Evolutionary conservation across 73 alveolate genomes (phyloP).

Genomic region (Tetrahymena thermophila): DNA sequence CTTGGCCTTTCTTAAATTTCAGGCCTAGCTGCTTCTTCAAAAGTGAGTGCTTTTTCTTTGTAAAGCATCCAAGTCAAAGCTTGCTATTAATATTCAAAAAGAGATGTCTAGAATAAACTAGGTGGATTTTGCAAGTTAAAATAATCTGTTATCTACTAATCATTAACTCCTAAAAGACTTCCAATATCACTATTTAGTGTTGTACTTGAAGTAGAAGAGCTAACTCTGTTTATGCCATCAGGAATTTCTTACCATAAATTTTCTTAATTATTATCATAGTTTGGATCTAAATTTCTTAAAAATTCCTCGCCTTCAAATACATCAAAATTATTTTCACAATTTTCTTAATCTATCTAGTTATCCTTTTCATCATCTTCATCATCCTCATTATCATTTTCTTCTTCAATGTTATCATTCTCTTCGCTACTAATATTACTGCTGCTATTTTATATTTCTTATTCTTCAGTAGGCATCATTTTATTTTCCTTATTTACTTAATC

Average conservation of each 20-base stretch:
- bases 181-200: neutral
- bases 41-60: conserved; percentile 1
- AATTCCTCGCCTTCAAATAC: neutral
- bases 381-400: neutral
- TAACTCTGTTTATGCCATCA: neutral
- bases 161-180: neutral
- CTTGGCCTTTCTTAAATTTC: neutral
- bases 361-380: neutral
- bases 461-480: neutral
- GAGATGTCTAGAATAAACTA: neutral
- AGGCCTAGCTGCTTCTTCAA: neutral
- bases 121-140: conserved; percentile 7
- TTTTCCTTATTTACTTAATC: neutral
- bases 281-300: neutral
- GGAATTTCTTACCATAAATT: neutral
- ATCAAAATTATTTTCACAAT: neutral
- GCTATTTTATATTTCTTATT: neutral
- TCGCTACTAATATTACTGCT: neutral
- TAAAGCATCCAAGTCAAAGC: conserved; percentile 40
- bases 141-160: neutral
- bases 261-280: neutral
- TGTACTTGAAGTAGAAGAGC: neutral
- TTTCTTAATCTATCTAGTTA: neutral
- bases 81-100: conserved; percentile 5
- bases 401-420: neutral